phyloP scores from a whole-genome alignment of 148 eudicot genomes.

The Dianthus caryophyllus region DNA sequence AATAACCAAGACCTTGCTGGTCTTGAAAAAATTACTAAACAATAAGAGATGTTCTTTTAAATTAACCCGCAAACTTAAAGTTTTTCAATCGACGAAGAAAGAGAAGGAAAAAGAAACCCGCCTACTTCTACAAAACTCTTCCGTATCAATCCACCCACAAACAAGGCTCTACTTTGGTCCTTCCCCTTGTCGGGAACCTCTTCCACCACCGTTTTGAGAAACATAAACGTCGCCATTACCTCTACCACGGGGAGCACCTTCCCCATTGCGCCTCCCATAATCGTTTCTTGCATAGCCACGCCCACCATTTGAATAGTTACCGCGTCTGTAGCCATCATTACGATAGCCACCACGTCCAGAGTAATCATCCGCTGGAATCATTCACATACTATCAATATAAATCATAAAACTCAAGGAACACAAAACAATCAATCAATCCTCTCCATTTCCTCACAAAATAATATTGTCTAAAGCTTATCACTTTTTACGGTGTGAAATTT shows the following conservation, averaged over 20 bases:
- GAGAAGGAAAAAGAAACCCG: slow-evolving; percentile 3
- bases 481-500: no score
- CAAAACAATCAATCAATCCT: no score
- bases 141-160: slow-evolving; percentile 18
- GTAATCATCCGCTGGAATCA: slow-evolving; percentile 11
- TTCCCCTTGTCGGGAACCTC: slow-evolving; percentile 21
- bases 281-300: slow-evolving; percentile 32
- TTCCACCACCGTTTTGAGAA: slow-evolving; percentile 30
- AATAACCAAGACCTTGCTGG: slow-evolving; percentile 15
- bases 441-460: no score
- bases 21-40: background rate
- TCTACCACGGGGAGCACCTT: slow-evolving; percentile 20
- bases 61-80: slow-evolving; percentile 2
- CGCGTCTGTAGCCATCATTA: slow-evolving; percentile 43
- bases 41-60: slow-evolving; percentile 10
- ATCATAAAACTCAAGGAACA: background rate
- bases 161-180: slow-evolving; percentile 25
- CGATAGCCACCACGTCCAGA: slow-evolving; percentile 44
- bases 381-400: background rate
- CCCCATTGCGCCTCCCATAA: slow-evolving; percentile 28
- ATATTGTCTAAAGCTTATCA: no score
- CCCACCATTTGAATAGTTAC: slow-evolving; percentile 38
- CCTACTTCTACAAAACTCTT: slow-evolving; percentile 35
- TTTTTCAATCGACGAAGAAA: slow-evolving; percentile 12
- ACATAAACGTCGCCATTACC: slow-evolving; percentile 23